phyloP scores from a whole-genome alignment of 1,284 basidiomycete species.

The Mrakiaceae sp. region DNA sequence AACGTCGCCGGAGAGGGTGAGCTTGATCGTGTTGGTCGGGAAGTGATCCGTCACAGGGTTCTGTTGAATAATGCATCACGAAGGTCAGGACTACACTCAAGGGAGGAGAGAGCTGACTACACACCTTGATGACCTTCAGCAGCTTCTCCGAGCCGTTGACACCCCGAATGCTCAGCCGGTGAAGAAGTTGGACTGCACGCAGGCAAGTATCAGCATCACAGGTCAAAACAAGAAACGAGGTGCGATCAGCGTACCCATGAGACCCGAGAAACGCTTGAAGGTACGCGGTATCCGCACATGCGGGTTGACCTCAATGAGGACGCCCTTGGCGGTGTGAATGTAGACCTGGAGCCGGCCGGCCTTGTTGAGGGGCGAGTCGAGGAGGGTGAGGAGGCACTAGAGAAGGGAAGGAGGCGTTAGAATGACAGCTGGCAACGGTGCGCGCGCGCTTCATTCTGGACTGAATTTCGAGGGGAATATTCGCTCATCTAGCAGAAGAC shows the following conservation, averaged over 20 bases:
- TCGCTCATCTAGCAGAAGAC: no score
- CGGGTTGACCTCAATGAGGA: conserved; percentile 97
- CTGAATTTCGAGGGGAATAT: no score
- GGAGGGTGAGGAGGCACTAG: conserved; percentile 85
- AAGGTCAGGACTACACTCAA: not conserved
- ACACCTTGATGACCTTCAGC: conserved; percentile 84
- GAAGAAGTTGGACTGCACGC: conserved; percentile 78
- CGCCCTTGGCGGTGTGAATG: conserved; percentile 93
- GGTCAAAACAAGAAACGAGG: no score
- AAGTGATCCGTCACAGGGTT: conserved; percentile 95
- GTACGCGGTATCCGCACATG: conserved; percentile 94
- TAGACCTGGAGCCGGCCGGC: conserved; percentile 94
- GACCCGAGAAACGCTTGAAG: conserved; percentile 94
- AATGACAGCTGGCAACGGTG: not conserved
- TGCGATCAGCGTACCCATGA: conserved; percentile 66
- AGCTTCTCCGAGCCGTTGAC: conserved; percentile 95
- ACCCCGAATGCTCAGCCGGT: conserved; percentile 88
- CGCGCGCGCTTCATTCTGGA: not conserved
- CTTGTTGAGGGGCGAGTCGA: conserved; percentile 98
- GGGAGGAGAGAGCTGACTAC: conserved; percentile 24
- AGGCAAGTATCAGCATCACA: no score
- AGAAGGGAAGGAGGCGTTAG: not conserved
- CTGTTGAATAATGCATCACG: conserved; percentile 34
- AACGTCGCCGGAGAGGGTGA: conserved; percentile 88
- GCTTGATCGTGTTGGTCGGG: conserved; percentile 88